Evolutionary conservation across 805 yeast genomes (phyloP), one percentile per base, ranked within the genome.

Genomic region (Yarrowia deformans): DNA sequence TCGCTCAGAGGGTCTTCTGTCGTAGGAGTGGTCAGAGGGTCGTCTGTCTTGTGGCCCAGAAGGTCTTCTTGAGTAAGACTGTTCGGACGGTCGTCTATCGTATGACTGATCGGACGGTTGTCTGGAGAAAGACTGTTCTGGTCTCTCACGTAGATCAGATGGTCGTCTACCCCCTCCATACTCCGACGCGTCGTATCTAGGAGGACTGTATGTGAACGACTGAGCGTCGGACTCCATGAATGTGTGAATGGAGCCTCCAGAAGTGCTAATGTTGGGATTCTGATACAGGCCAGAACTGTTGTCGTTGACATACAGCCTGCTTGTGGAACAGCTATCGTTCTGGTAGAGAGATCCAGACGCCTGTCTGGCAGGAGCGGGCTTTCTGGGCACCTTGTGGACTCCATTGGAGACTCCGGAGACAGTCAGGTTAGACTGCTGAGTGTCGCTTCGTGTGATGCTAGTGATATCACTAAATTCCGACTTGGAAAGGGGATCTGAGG

Each of bases 401-500:
- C 58, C 58, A 35, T 35, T 35, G 2, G 54, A 49, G 23, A 49
- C 19, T 9, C 54, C 54, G 16, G 54, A 14, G 8, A 49, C 19
- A 9, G 54, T 49, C 54, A 52, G 8, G 12, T 32, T 32, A 3
- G 61, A 55, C 34, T 39, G 34, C 14, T 55, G 18, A 12, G 61
- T 55, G 8, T 55, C 61, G 9, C 34, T 16, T 55, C 61, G 61
- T 10, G 16, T 58, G 39, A 58, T 35, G 43, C 43, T 52, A 1
- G 16, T 7, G 32, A 52, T 12, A 12, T 52, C 58, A 43, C 43
- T 52, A 12, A 52, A 52, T 8, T 52, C 58, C 5, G 40, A 35
- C 29, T 52, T 52, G n/a, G 42, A 37, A 35, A 52, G 58, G 10
- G 58, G 58, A n/a, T 52, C 58, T 18, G 58, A 35, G n/a, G 66